Evolutionary conservation across 2,329 filamentous ascomycete genomes (phyloP), one percentile per base, ranked within the genome.

Genomic region (Talaromyces marneffei): DNA sequence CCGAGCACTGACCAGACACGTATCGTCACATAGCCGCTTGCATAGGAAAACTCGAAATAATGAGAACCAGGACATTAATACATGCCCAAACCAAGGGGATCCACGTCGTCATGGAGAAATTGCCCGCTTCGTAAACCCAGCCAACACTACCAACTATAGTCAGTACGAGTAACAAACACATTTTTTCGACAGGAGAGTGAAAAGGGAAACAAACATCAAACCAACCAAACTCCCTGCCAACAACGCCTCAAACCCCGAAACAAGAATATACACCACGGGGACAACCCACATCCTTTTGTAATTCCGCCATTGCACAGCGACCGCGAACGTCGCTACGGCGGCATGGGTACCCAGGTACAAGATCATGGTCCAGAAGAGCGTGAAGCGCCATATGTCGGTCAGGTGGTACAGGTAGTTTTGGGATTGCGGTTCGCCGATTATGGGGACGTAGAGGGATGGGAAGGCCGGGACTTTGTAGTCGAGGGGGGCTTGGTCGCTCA

Each of bases 41-140:
- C 57, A 96, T 92, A n/a, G 91, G 90, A 73, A 96, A 96, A 3
- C 91, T 94, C 4, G 91, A 94, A 64, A 96, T 80, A 55, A 96
- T 86, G 50, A 97, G 79, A 31, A 95, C 83, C 52, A 96, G 74
- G 9, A 93, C 87, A 72, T 91, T 96, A 73, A 93, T 88, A 70
- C 90, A 83, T 0, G 86, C 90, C 92, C 92, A 96, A 23, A 92
- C 83, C 70, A 94, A 89, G 0, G 92, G 92, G 57, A 96, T 90
- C 92, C 92, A 96, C 0, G 92, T 96, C 50, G 91, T 93, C 91
- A 96, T 94, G 69, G 87, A 82, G 72, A 93, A 96, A 75, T 88
- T 91, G 46, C 91, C 92, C 2, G 88, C 84, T 67, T 86, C 84
- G 71, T 96, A 96, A 37, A 93, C 85, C 8, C 88, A 90, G 12